Conservation (phyloP, 2,329 filamentous ascomycete genomes). For the Knoxdaviesia proteae region DNA sequence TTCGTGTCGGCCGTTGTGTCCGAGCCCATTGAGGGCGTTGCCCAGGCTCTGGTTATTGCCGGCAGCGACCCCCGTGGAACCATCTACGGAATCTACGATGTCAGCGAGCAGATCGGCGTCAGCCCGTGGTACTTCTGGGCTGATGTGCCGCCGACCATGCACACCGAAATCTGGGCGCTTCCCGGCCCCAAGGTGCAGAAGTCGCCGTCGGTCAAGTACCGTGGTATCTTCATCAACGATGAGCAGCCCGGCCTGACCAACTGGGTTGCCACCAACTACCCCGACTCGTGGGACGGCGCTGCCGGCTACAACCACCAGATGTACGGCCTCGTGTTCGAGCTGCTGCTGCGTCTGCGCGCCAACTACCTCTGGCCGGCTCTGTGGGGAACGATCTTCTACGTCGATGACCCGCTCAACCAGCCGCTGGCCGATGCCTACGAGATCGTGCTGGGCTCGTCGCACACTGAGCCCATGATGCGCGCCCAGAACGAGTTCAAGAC, state of each 20-base stretch:
- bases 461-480: constrained; percentile 52
- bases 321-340: constrained; percentile 49
- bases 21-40: constrained; percentile 32
- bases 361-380: constrained; percentile 59
- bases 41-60: constrained; percentile 42
- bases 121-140: constrained; percentile 52
- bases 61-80: constrained; percentile 44
- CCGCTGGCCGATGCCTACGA: constrained; percentile 53
- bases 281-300: constrained; percentile 20
- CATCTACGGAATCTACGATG: constrained; percentile 50
- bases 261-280: constrained; percentile 26
- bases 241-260: constrained; percentile 47
- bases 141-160: constrained; percentile 32
- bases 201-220: constrained; percentile 43
- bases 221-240: constrained; percentile 52
- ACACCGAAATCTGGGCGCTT: constrained; percentile 32
- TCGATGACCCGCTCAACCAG: constrained; percentile 49
- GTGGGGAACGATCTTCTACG: constrained; percentile 52
- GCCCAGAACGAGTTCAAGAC: constrained; percentile 34
- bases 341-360: constrained; percentile 45
- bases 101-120: constrained; percentile 55
- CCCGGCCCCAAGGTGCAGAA: constrained; percentile 32
- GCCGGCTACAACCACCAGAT: constrained; percentile 36
- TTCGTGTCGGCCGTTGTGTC: constrained; percentile 39
- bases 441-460: constrained; percentile 51